phyloP scores from a whole-genome alignment of 768 basidiomycete species.

The Russula sp. region DNA sequence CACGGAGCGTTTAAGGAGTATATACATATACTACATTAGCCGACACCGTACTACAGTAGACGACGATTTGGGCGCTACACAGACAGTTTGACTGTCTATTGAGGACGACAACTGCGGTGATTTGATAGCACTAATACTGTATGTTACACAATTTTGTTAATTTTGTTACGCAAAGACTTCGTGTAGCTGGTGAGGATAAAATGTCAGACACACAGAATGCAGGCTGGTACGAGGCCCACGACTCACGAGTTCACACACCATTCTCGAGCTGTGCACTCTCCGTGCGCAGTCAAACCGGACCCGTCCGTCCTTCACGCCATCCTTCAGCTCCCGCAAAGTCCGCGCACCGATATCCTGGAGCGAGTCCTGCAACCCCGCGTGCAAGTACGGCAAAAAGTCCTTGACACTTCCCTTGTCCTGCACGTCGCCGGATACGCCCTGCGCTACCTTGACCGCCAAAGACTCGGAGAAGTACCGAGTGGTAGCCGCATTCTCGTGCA shows the following conservation, averaged over 20 bases:
- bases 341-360: constrained; percentile 87
- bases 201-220: neutral
- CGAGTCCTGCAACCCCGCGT: too few species aligned
- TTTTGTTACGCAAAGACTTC: constrained; percentile 39
- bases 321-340: constrained; percentile 57
- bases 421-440: constrained; percentile 92
- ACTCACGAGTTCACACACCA: constrained; percentile 91
- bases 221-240: neutral
- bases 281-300: constrained; percentile 91
- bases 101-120: neutral
- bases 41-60: neutral
- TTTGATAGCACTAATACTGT: too few species aligned
- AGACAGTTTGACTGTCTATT: neutral
- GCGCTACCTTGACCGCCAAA: too few species aligned
- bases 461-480: too few species aligned
- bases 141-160: too few species aligned
- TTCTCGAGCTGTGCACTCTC: constrained; percentile 94
- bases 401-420: too few species aligned
- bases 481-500: too few species aligned
- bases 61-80: too few species aligned
- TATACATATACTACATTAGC: neutral
- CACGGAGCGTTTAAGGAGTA: neutral
- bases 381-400: too few species aligned
- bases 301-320: constrained; percentile 52
- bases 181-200: constrained; percentile 38